Evolutionary conservation across 805 yeast species (phyloP), one percentile per base, ranked within the genome.

Genomic region (Pichia scutulata): DNA sequence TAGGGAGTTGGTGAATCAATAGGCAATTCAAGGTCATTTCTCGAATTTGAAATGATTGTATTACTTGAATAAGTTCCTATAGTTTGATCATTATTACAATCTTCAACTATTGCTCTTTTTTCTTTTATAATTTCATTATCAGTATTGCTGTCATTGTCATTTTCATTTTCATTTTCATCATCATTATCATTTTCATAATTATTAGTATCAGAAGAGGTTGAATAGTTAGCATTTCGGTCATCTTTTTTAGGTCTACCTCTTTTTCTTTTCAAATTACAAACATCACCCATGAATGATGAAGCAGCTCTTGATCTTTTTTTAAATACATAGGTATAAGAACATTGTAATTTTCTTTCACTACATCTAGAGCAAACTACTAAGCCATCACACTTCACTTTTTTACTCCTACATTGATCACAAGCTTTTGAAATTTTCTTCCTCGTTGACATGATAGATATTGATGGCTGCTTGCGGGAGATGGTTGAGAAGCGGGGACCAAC

Each of bases 351-450:
- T 45, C 67, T 69, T 23, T 56, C 61, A 10, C 57, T 51, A 55
- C 83, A 76, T 39, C 68, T 66, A 8, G 65, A 55, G 54, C 83
- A 78, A 4, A 73, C 73, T 13, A 54, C 52, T 3, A 58, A 60
- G 0, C 81, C 78, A 57, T 78, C 76, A 57, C 83, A 78, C 55
- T 75, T 76, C 51, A 75, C 71, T 56, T 78, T 78, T 41, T 76
- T 67, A 48, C 59, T 59, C 18, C 81, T 62, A 55, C 83, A 78
- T 48, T 65, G 67, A 53, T 73, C 77, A 56, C 83, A 78, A 10
- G 81, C 82, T 43, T 70, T 67, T 5, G 71, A 59, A n/a, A 68
- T 67, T 45, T 78, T 55, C 22, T 57, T 58, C 24, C 14, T 16
- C 19, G 7, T 4, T 8, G 37, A 33, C 33, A 13, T n/a, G n/a